Conservation (phyloP, 345 rosid genomes). For the Pseudoturritis turrita region DNA sequence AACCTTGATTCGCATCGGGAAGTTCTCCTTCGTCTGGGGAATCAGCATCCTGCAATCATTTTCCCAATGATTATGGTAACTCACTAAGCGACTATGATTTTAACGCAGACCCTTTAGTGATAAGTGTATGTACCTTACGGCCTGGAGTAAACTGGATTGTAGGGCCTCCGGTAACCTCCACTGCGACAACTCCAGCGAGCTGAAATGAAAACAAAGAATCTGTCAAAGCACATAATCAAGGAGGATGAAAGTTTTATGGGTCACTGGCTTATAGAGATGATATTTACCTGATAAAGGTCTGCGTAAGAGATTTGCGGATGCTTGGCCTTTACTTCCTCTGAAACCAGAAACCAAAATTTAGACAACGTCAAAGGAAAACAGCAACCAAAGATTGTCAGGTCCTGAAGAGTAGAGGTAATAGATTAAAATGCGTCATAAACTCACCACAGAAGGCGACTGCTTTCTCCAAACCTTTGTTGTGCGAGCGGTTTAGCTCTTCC, state of each 20-base stretch:
- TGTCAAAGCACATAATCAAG: not conserved
- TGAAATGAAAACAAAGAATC: slow-evolving; percentile 24
- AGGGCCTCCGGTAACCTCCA: slow-evolving; percentile 83
- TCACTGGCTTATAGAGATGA: not conserved
- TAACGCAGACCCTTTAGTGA: not conserved
- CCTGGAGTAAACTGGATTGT: slow-evolving; percentile 63
- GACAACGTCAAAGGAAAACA: slow-evolving; percentile 24
- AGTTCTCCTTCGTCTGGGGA: slow-evolving; percentile 72
- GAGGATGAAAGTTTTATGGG: not conserved
- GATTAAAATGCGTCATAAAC: slow-evolving; percentile 8
- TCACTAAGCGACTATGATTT: not conserved
- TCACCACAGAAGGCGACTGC: slow-evolving; percentile 75
- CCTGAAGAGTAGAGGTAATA: too few relatives aligned
- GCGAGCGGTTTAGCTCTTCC: slow-evolving; percentile 42
- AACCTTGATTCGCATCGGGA: slow-evolving; percentile 69
- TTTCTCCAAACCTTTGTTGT: slow-evolving; percentile 57
- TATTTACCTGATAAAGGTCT: slow-evolving; percentile 72
- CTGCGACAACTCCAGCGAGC: slow-evolving; percentile 91
- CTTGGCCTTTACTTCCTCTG: slow-evolving; percentile 62
- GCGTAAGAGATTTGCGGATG: slow-evolving; percentile 69
- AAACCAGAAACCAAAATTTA: slow-evolving; percentile 9
- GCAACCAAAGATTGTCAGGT: not conserved
- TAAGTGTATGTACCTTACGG: slow-evolving; percentile 49
- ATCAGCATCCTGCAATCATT: slow-evolving; percentile 51
- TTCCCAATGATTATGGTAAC: not conserved